phyloP scores from a whole-genome alignment of 164 flowering plant genomes.

The Macadamia integrifolia region DNA sequence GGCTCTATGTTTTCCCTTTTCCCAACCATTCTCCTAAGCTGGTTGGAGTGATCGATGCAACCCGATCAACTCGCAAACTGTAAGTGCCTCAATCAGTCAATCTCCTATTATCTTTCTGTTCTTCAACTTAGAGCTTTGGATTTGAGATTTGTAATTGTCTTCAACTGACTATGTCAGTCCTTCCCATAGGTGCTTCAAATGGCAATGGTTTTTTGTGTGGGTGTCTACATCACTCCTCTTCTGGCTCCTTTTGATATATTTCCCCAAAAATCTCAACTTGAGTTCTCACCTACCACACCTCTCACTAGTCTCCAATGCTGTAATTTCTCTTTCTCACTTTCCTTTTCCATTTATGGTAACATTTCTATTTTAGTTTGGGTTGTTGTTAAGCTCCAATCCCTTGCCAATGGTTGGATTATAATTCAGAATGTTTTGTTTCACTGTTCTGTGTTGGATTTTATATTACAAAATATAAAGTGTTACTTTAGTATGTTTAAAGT shows the following conservation, averaged over 20 bases:
- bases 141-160: no score
- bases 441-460: slow-evolving; percentile 45
- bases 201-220: slow-evolving; percentile 37
- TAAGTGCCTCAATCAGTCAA: no score
- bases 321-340: slow-evolving; percentile 22
- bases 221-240: slow-evolving; percentile 25
- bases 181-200: neutral
- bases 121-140: no score
- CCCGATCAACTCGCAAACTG: no score
- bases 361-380: neutral
- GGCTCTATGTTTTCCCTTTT: no score
- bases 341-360: neutral
- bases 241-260: slow-evolving; percentile 49
- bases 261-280: slow-evolving; percentile 50
- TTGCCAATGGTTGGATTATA: neutral
- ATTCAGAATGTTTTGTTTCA: neutral
- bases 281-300: slow-evolving; percentile 91
- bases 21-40: no score
- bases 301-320: slow-evolving; percentile 94
- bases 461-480: no score
- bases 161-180: no score
- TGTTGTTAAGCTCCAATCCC: neutral
- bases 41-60: no score
- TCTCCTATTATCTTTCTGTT: no score
- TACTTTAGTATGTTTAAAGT: no score